Evolutionary conservation across 768 basidiomycete genomes (phyloP), one percentile per base, ranked within the genome.

Genomic region (Lentinula sp.): DNA sequence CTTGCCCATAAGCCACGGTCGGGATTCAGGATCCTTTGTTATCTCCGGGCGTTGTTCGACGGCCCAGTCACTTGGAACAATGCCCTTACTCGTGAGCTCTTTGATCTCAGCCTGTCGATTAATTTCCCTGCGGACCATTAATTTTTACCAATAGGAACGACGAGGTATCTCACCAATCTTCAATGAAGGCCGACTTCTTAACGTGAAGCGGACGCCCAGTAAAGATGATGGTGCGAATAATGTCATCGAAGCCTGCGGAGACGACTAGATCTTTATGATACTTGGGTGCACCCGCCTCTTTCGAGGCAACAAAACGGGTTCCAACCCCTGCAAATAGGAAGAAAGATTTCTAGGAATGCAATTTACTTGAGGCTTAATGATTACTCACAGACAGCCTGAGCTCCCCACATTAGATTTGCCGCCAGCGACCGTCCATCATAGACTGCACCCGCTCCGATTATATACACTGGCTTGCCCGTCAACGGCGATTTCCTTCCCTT

Each of bases 121-220:
- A 2, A 39, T 41, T 53, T 66, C 64, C 65, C 65, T 66, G 1
- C 55, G 57, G 41, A 49, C 20, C 6, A 4, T 37, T 7, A 56
- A 10, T 23, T 15, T 15, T 6, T 15, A 6, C 2, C 57, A 58
- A 53, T 9, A 20, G 49, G 16, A 18, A 20, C 12, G 45, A 35
- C 43, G 15, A 63, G 39, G 63, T 35, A 36, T 57, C 23, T 46
- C 66, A 89, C 91, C 93, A 94, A 64, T 93, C 85, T 15, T 86
- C 85, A 62, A 96, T 83, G 70, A 93, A 97, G 16, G 90, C 85
- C 2, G 92, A 94, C 71, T 86, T 85, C 64, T 87, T 76, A 41
- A 96, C 93, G 42, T 95, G 85, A 66, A 97, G 76, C 18, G 95
- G 95, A 36, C 95, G 86, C 10, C 94, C 94, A 48, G 92, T 91